Base-by-base conservation (phyloP, 2,329 filamentous ascomycete species). In the Apiospora saccharicola region DNA sequence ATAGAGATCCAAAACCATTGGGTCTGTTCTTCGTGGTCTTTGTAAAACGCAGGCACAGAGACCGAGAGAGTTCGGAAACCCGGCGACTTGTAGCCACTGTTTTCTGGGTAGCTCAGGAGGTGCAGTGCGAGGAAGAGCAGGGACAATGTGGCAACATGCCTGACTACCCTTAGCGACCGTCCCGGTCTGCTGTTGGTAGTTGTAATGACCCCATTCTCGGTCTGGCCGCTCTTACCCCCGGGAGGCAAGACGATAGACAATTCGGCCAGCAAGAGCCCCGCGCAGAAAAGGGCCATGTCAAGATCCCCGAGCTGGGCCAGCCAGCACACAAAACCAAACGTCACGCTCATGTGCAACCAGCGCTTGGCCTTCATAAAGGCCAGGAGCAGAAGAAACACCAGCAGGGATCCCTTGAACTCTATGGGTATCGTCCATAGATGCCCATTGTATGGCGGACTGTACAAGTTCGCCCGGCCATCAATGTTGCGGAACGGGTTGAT, bases 371-470 rank as follows among this genome's bases (percentile, higher is more conserved):
- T 70, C 3, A 74, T 46, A 19, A 87, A 84, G 30, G 74, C 75
- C 43, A 90, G 73, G 26, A 90, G 79, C 22, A 84, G 82, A 8
- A 90, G 79, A 78, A 90, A 91, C 14, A 91, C 83, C 72, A 88
- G 83, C 77, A 91, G 85, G 1, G 88, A 90, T 78, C 86, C 88
- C 73, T 87, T 84, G 76, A 89, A 90, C 78, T 91, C 89, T 67
- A 90, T 84, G 2, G 89, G 89, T 61, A 91, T 90, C 7, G 90
- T 91, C 89, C 89, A 91, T 30, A 91, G 80, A 74, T 91, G 89
- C 34, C 88, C 84, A 76, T 90, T 88, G 76, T 90, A 89, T 30
- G 79, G 83, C 79, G 84, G 87, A 51, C 82, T 85, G 80, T 86
- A 89, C 30, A 89, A 78, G 70, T 88, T 85, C 34, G 88, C 76